A percentile compares a stretch with the other conserved stretches of the same genome.
Evolutionary conservation across 176 grass and related monocot genomes (phyloP).

Genomic region (Paspalum notatum): DNA sequence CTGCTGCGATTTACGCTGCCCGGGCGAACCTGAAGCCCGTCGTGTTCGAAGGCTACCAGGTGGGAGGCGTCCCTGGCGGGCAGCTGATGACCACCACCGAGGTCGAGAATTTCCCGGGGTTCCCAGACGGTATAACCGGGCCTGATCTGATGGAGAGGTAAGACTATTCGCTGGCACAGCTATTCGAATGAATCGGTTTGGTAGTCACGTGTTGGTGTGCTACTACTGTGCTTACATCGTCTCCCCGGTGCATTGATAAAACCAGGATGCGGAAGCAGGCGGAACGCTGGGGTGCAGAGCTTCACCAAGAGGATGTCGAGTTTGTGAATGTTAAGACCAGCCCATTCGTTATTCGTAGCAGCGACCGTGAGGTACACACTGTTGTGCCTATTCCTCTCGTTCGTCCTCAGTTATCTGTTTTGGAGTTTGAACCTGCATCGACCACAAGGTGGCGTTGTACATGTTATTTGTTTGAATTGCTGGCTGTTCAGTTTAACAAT

Average conservation of each 20-base stretch:
- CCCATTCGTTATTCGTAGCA: constrained; percentile 77
- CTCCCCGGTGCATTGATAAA: not conserved
- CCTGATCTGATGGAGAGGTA: constrained; percentile 99
- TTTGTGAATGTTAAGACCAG: constrained; percentile 81
- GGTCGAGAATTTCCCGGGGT: constrained; percentile 96
- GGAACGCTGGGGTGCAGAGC: constrained; percentile 89
- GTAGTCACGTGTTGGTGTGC: not conserved
- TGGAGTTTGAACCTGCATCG: not conserved
- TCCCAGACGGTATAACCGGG: constrained; percentile 89
- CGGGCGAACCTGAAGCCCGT: constrained; percentile 94
- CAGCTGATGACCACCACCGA: constrained; percentile 99
- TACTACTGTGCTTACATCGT: not conserved
- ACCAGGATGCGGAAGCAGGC: constrained; percentile 90
- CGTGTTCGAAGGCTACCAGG: constrained; percentile 93
- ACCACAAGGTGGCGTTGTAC: not conserved
- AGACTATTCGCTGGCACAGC: not conserved
- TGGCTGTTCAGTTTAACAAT: not conserved
- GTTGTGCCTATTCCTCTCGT: not conserved
- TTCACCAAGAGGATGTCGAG: constrained; percentile 96
- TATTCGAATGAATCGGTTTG: not conserved
- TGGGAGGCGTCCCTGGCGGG: constrained; percentile 88
- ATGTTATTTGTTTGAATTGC: not conserved
- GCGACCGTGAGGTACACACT: constrained; percentile 74
- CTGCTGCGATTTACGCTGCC: constrained; percentile 89
- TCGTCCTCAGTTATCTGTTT: not conserved